A percentile compares a stretch with the other conserved stretches of the same genome.
phyloP scores from a whole-genome alignment of 768 basidiomycete species.

The Arthromyces matolae region DNA sequence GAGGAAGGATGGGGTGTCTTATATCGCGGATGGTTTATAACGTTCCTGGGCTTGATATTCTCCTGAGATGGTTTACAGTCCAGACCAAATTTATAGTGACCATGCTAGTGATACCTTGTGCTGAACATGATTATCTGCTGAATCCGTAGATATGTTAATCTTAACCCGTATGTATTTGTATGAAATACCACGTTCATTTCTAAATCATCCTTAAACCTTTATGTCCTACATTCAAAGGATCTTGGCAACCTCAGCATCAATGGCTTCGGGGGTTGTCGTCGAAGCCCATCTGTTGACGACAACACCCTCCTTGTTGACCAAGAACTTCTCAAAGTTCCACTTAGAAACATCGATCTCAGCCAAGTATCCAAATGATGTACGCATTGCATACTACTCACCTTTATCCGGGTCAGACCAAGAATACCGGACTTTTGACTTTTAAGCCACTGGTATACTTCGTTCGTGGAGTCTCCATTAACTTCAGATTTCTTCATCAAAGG shows the following conservation, averaged over 20 bases:
- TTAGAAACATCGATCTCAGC: slow-evolving; percentile 19
- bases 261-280: slow-evolving; percentile 63
- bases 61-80: too few species aligned
- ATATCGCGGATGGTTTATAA: slow-evolving; percentile 34
- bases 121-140: too few species aligned
- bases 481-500: slow-evolving; percentile 91
- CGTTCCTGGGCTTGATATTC: slow-evolving; percentile 15
- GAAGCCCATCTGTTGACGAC: slow-evolving; percentile 77
- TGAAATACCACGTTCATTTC: too few species aligned
- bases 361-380: background rate
- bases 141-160: too few species aligned
- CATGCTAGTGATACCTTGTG: too few species aligned
- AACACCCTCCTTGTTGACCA: slow-evolving; percentile 73
- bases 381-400: slow-evolving; percentile 39
- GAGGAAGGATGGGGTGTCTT: slow-evolving; percentile 35
- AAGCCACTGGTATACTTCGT: slow-evolving; percentile 82
- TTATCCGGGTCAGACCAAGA: slow-evolving; percentile 68
- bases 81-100: too few species aligned
- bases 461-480: slow-evolving; percentile 84
- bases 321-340: slow-evolving; percentile 94
- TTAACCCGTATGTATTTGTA: too few species aligned
- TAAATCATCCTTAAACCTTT: background rate
- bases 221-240: slow-evolving; percentile 35
- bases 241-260: slow-evolving; percentile 63
- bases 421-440: slow-evolving; percentile 77